Conservation (phyloP, 1,284 basidiomycete genomes). For the Naganishia sp. region DNA sequence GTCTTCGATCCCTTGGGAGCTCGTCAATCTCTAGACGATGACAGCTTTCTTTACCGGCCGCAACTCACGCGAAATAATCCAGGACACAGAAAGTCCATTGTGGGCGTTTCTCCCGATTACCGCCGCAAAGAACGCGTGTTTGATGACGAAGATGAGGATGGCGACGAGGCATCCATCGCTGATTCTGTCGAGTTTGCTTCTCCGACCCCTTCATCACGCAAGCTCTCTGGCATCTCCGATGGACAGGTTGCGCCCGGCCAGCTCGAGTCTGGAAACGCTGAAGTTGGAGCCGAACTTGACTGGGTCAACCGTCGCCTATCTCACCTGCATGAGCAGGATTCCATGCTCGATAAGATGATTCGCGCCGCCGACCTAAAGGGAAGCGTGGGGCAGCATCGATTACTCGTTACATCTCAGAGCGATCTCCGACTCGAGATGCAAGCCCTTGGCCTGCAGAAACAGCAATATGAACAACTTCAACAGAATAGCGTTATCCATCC, state of each 20-base stretch:
- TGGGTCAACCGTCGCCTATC: conserved; percentile 72
- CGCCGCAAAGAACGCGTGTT: conserved; percentile 18
- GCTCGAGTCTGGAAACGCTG: conserved; percentile 5
- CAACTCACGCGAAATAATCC: neutral
- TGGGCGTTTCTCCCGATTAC: conserved; percentile 9
- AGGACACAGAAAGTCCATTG: neutral
- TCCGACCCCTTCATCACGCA: conserved; percentile 8
- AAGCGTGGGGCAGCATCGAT: conserved; percentile 76
- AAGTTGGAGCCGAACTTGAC: conserved; percentile 59
- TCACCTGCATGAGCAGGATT: conserved; percentile 75
- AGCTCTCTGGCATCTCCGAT: conserved; percentile 13
- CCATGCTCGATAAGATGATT: conserved; percentile 80
- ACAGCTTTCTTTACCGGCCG: conserved; percentile 12
- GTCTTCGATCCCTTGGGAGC: conserved; percentile 17
- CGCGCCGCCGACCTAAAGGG: conserved; percentile 93
- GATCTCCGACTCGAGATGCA: conserved; percentile 79
- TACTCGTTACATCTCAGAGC: conserved; percentile 77
- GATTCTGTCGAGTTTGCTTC: conserved; percentile 18
- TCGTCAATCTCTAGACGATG: conserved; percentile 15
- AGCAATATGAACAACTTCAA: conserved; percentile 88
- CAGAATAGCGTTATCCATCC: conserved; percentile 77
- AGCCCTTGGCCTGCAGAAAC: conserved; percentile 81
- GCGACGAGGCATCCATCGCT: conserved; percentile 16
- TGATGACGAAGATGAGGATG: conserved; percentile 14
- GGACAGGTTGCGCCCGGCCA: neutral